Evolutionary conservation across 805 yeast genomes (phyloP).

Genomic region (Yamadazyma sp.): DNA sequence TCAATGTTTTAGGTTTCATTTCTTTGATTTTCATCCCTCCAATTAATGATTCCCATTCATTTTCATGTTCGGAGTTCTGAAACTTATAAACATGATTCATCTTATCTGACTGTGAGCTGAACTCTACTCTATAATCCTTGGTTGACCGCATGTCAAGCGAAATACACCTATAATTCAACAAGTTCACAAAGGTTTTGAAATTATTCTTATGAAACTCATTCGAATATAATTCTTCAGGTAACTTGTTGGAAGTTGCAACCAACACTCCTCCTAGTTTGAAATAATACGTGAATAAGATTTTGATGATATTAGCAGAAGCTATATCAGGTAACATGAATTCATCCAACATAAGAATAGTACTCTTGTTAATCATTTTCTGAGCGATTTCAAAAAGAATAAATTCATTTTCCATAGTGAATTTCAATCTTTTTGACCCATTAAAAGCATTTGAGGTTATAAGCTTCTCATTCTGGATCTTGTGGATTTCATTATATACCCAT

Average conservation of each 20-base stretch:
- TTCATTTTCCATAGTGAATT: constrained; percentile 53
- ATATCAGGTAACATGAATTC: constrained; percentile 78
- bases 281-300: constrained; percentile 62
- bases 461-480: constrained; percentile 48
- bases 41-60: constrained; percentile 35
- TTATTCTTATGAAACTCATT: constrained; percentile 59
- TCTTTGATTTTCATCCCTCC: constrained; percentile 18
- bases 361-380: constrained; percentile 54
- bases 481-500: constrained; percentile 65
- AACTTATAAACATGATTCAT: constrained; percentile 33
- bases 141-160: constrained; percentile 59
- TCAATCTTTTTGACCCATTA: constrained; percentile 14
- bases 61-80: constrained; percentile 20
- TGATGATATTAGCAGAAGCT: constrained; percentile 68
- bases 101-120: constrained; percentile 17
- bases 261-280: constrained; percentile 73
- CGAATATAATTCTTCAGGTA: constrained; percentile 70
- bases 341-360: constrained; percentile 61
- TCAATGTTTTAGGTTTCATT: constrained; percentile 27
- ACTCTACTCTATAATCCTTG: constrained; percentile 50
- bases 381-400: constrained; percentile 66
- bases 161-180: constrained; percentile 57
- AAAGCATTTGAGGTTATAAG: constrained; percentile 24
- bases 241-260: constrained; percentile 69
- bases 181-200: constrained; percentile 53